A percentile compares a stretch with the other conserved stretches of the same genome.
These are phyloP conservation scores for Cytospora piceae DNA, from an alignment of 2,329 filamentous ascomycete species.

Conservation along the genomic window DNA sequence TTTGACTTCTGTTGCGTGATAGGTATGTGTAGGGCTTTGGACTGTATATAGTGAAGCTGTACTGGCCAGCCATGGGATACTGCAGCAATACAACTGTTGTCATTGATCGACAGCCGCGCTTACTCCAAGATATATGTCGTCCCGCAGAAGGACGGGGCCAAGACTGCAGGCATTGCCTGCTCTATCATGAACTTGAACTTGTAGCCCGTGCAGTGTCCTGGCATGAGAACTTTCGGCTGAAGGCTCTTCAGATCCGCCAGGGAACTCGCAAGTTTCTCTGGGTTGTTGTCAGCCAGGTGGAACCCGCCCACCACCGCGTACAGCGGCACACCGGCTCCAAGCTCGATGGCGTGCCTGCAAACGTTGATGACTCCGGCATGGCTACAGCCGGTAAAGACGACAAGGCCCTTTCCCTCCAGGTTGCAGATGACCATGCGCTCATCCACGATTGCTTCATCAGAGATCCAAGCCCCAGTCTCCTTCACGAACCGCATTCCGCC, in stretches of 20 bases:
- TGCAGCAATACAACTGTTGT: too few species aligned
- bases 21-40: too few species aligned
- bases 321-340: constrained; percentile 44
- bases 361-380: constrained; percentile 60
- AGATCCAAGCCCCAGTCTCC: constrained; percentile 47
- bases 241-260: constrained; percentile 52
- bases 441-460: constrained; percentile 54
- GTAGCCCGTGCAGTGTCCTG: constrained; percentile 61
- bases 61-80: too few species aligned
- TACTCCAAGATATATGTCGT: constrained; percentile 39
- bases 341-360: constrained; percentile 48
- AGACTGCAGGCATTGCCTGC: constrained; percentile 51
- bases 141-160: constrained; percentile 56
- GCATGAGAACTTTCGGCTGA: constrained; percentile 52
- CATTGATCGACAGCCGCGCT: background rate
- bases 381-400: constrained; percentile 60
- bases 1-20: constrained; percentile 34
- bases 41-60: background rate
- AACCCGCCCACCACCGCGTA: constrained; percentile 58
- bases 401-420: constrained; percentile 55
- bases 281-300: constrained; percentile 53
- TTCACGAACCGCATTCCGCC: constrained; percentile 48
- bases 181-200: constrained; percentile 57
- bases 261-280: constrained; percentile 48
- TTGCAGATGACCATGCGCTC: constrained; percentile 59